Conservation (phyloP, 2,329 filamentous ascomycete species). For the Ceratocystis destructans region DNA sequence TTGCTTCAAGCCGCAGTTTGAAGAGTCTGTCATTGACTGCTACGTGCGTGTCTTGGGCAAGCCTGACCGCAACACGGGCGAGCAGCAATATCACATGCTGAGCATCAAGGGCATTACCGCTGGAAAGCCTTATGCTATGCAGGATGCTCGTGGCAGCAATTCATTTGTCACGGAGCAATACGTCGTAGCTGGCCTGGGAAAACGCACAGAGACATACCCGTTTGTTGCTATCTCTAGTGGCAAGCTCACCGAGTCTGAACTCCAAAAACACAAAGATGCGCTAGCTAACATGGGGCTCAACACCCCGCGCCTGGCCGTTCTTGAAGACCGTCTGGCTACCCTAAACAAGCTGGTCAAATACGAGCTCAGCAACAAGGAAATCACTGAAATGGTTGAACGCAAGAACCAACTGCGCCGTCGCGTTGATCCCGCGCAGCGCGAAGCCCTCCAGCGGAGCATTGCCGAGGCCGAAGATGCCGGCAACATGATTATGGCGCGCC, state of each 20-base stretch:
- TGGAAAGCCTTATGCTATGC: constrained; percentile 72
- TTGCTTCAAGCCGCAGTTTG: constrained; percentile 86
- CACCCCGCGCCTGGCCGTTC: constrained; percentile 56
- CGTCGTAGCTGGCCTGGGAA: constrained; percentile 66
- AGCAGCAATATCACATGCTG: constrained; percentile 68
- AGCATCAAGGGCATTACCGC: constrained; percentile 52
- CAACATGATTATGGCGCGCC: constrained; percentile 42
- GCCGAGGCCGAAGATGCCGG: constrained; percentile 51
- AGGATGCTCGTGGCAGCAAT: constrained; percentile 51
- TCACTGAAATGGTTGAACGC: constrained; percentile 63
- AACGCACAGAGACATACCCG: constrained; percentile 69
- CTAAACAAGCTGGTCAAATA: constrained; percentile 70
- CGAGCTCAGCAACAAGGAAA: constrained; percentile 68
- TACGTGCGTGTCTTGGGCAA: constrained; percentile 78
- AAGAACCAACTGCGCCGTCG: constrained; percentile 54
- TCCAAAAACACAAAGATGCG: constrained; percentile 59
- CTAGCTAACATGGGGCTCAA: constrained; percentile 11
- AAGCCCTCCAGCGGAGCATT: constrained; percentile 50
- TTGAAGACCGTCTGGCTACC: constrained; percentile 61
- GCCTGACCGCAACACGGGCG: constrained; percentile 54
- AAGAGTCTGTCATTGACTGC: constrained; percentile 65
- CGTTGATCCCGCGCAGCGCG: constrained; percentile 53
- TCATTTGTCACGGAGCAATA: constrained; percentile 77
- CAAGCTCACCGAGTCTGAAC: constrained; percentile 71
- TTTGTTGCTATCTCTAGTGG: constrained; percentile 85